Evolutionary conservation across 1,284 basidiomycete species (phyloP), one percentile per base, ranked within the genome.

Genomic region (Trichosporon inkin): DNA sequence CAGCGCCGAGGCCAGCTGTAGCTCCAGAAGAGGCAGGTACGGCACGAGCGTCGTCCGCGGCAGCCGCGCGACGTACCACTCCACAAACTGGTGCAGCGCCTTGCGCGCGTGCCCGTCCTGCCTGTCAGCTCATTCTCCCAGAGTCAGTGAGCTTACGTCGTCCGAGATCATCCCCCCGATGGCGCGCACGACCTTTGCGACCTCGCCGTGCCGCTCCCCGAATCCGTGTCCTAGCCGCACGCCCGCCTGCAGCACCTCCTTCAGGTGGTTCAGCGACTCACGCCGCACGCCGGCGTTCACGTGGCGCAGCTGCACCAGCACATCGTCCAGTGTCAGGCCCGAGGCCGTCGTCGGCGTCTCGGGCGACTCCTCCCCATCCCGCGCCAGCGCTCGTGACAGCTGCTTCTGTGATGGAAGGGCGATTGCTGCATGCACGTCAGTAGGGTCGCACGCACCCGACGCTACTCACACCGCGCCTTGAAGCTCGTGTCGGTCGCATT

Each of bases 401-500:
- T 67, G 68, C 52, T 85, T 88, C 78, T 97, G 93, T 1, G 84
- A 84, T 0, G 93, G 93, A n/a, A 97, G 81, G 24, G 86, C 87
- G 73, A 97, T 94, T 14, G 90, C 92, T 95, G 68, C n/a, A 34
- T 19, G 68, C n/a, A 34, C 17, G 13, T 40, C 11, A 53, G 40
- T 61, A 59, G 37, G 62, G 57, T 2, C 64, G 63, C 34, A 71
- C 65, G 19, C 17, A 17, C 16, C 6, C 35, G 17, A 22, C 3
- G 24, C 24, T 10, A 74, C 83, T 71, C 61, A 93, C 92, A 92
- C 66, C 90, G 84, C 44, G 92, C 87, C 77, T 93, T 96, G 84
- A 95, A 97, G 0, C 92, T 93, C 1, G 94, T 97, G 76, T 98
- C 91, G 65, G 96, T 86, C 10, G 86, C 89, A 83, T 97, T 98